Conservation (phyloP, 371 early-diverging fungal species). For the Haplosporangium sp. region DNA sequence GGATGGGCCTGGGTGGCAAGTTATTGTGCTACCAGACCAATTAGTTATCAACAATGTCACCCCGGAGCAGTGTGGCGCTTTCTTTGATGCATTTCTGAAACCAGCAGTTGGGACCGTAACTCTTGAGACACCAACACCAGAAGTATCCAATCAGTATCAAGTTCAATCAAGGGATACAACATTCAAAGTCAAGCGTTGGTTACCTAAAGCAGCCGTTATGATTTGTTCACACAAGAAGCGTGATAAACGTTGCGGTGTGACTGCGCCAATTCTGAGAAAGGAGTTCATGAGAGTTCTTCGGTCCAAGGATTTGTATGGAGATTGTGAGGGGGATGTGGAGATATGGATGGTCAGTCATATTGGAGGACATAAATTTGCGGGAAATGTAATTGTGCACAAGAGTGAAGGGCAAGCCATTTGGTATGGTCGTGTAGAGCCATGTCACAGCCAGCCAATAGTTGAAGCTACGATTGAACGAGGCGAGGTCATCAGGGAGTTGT, state of each 20-base stretch:
- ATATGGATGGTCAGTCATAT: slow-evolving; percentile 77
- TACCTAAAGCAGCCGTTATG: slow-evolving; percentile 67
- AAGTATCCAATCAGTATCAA: not conserved
- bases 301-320: slow-evolving; percentile 68
- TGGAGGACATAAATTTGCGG: slow-evolving; percentile 87
- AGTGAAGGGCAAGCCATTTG: slow-evolving; percentile 70
- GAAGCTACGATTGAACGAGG: slow-evolving; percentile 66
- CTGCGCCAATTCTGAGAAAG: slow-evolving; percentile 76
- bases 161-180: slow-evolving; percentile 56
- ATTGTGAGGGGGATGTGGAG: slow-evolving; percentile 60
- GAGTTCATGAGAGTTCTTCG: slow-evolving; percentile 74
- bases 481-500: slow-evolving; percentile 70
- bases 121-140: not conserved
- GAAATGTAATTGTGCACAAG: slow-evolving; percentile 76
- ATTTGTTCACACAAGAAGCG: slow-evolving; percentile 84
- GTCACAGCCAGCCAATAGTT: slow-evolving; percentile 68
- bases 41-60: slow-evolving; percentile 67
- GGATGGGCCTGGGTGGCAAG: slow-evolving; percentile 50
- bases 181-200: slow-evolving; percentile 55
- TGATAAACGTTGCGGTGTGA: slow-evolving; percentile 86
- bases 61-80: slow-evolving; percentile 58
- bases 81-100: slow-evolving; percentile 63
- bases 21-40: slow-evolving; percentile 67
- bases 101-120: slow-evolving; percentile 47
- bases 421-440: slow-evolving; percentile 75